Base-by-base conservation (phyloP, 495 filamentous ascomycete genomes). In the Tuber borchii region DNA sequence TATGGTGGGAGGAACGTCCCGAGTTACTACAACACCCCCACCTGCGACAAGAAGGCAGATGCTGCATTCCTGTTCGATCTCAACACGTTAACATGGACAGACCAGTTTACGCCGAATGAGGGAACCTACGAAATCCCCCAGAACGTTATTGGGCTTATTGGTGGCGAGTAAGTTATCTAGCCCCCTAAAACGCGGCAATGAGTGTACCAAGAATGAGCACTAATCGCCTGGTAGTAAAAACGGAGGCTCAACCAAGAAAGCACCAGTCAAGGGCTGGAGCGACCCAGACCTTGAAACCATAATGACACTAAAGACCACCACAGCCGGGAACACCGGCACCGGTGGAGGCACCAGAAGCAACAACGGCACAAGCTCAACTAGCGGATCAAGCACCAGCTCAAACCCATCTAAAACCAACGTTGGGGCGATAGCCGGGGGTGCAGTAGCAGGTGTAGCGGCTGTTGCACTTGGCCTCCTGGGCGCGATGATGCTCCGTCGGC, bases 1-100 rank as follows among this genome's bases (percentile, higher is more conserved):
- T 77, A 71, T 61, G 76, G 76, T 7, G 76, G 76, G 48, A 75
- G 75, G 31, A 76, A 76, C 31, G 56, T 44, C 22, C 42, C 43
- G 31, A 72, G 42, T 17, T 65, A 17, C 56, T 73, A 70, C 45
- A 39, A 20, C 22, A 4, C 37, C 39, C 73, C 71, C 9, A 22
- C 34, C 34, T 78, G 76, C 44, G 74, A 78, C 44, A 37, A 20
- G 42, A 46, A 48, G 56, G 76, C 69, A 19, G 45, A 70, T 51
- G 61, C 70, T 7, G 70, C 46, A 6, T 76, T 70, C 43, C 70
- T 78, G 74, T 68, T 76, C 45, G 74, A 78, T 39, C 20, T 76
- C n/a, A 51, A 45, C 37, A 76, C 65, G 19, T 31, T 22, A 8
- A 46, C 46, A 31, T 78, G 70, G 77, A 56, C 72, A 6, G 74